phyloP scores from a whole-genome alignment of 495 filamentous ascomycete species.

The Chlorociboria aeruginascens region DNA sequence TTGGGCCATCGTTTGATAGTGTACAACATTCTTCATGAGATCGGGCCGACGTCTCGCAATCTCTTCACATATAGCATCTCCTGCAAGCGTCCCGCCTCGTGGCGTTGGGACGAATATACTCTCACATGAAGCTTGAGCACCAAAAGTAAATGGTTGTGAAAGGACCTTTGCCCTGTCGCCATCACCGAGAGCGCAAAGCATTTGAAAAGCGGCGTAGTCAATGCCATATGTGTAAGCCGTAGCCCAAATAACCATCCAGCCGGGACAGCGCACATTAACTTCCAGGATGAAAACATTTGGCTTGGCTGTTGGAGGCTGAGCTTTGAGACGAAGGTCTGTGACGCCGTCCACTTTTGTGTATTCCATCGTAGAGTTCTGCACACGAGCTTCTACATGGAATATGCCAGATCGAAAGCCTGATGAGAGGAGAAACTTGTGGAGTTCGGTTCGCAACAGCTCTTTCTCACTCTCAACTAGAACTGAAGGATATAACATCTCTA shows the following conservation, averaged over 20 bases:
- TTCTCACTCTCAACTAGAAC: background rate
- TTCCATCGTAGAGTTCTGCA: conserved; percentile 19
- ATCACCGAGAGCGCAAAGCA: background rate
- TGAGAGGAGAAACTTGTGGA: conserved; percentile 1
- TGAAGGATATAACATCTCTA: background rate
- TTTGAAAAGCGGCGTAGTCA: background rate
- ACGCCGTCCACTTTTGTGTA: conserved; percentile 12
- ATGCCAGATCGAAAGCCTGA: conserved; percentile 20
- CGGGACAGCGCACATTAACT: background rate
- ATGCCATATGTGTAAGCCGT: background rate
- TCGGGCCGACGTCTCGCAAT: no score
- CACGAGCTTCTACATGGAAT: conserved; percentile 23
- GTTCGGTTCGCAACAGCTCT: background rate
- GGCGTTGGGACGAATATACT: no score
- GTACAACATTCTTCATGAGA: no score
- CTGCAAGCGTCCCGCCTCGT: no score
- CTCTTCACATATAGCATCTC: no score
- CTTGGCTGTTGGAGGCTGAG: background rate
- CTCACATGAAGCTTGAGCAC: no score
- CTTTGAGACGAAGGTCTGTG: conserved; percentile 1
- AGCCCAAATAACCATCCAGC: background rate
- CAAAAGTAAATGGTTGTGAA: no score
- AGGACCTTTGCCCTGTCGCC: background rate
- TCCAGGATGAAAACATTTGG: background rate
- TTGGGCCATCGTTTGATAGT: no score